Evolutionary conservation across 345 rosid genomes (phyloP).

Genomic region (Lepidium sativum): DNA sequence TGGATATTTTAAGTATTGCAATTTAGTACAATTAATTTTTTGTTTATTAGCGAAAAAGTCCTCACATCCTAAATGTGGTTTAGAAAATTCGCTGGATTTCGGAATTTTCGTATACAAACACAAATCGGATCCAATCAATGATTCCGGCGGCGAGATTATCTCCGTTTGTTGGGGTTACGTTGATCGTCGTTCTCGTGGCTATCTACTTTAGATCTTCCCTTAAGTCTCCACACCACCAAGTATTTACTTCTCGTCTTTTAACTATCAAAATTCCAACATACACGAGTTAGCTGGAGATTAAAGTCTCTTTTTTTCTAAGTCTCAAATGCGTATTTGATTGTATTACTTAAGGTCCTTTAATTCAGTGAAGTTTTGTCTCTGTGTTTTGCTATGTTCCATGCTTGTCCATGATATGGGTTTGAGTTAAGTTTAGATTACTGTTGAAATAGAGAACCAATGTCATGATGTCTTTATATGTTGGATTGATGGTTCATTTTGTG

Average conservation of each 20-base stretch:
- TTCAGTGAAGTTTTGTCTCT: not conserved
- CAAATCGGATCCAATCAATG: constrained; percentile 20
- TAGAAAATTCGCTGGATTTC: not conserved
- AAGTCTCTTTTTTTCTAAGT: not conserved
- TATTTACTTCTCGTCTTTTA: constrained; percentile 5
- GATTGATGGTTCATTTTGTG: not conserved
- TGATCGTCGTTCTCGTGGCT: constrained; percentile 40
- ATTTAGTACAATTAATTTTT: not conserved
- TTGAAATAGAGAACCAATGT: not conserved
- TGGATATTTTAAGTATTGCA: too few relatives aligned
- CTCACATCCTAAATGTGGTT: not conserved
- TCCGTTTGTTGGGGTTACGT: constrained; percentile 35
- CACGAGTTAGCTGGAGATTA: not conserved
- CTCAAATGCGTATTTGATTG: not conserved
- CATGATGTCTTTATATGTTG: not conserved
- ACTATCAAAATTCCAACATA: not conserved
- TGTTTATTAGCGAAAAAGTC: not conserved
- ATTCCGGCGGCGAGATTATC: constrained; percentile 27
- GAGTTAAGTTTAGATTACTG: not conserved
- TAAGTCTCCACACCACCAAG: constrained; percentile 35
- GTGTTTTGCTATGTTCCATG: not conserved
- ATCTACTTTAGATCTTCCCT: constrained; percentile 35
- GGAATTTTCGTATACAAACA: not conserved
- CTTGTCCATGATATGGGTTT: not conserved
- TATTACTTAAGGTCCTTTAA: not conserved